Evolutionary conservation across 176 grass and related monocot genomes (phyloP), one percentile per base, ranked within the genome.

Genomic region (Phoenix dactylifera): DNA sequence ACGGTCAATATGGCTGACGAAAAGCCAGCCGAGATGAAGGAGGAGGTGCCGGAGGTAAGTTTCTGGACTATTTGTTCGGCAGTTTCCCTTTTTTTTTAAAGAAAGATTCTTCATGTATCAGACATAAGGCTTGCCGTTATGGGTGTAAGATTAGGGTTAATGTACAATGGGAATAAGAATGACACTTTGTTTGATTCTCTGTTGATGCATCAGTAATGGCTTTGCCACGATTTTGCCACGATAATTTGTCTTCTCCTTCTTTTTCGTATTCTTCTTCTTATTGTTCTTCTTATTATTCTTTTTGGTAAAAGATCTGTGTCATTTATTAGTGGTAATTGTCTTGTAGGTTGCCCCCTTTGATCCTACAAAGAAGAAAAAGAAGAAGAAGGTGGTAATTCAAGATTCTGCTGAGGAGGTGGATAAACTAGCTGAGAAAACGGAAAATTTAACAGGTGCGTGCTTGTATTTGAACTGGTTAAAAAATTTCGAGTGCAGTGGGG

Each of bases 301-400:
- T 57, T 6, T 57, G 23, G 18, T 35, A 12, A 22, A 10, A 15
- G 19, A 15, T 72, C 51, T 20, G 32, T 70, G 2, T 2, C 17
- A 48, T 66, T 0, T 28, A 30, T 65, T 53, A 1, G 24, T 32
- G 26, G 30, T 62, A 3, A 63, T 17, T 64, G 26, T 62, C 73
- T 30, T 71, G 49, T 66, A 98, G 93, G 72, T 92, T 63, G 68
- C 79, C 49, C 87, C 87, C 61, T 98, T 98, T 67, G 93, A 92
- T 57, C 93, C 93, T 0, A 74, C 84, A 20, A 98, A 98, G 79
- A 98, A 98, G 17, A 98, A 98, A 82, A 92, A 98, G 78, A 92
- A 98, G 79, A 98, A 98, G 82, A 98, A 98, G 71, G 82, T 89
- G 15, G 73, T 83, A 26, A 83, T 98, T 75, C 84, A 85, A 74